Evolutionary conservation across 108 stramenopile species (phyloP).

Genomic region (Stephanodiscus minutulus): DNA sequence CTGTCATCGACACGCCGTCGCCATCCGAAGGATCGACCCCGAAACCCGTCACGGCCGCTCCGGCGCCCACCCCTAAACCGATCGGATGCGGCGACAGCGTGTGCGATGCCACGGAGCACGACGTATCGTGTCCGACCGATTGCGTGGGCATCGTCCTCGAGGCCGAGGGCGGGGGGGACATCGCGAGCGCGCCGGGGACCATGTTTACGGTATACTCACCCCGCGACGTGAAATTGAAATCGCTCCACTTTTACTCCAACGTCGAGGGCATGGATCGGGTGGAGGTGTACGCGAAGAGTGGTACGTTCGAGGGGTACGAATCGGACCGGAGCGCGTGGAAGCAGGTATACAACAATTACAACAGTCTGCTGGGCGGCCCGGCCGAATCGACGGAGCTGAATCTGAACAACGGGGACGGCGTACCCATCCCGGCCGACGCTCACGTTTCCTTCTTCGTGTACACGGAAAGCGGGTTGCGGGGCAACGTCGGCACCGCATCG

Average conservation of each 20-base stretch:
- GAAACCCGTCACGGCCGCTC: no score
- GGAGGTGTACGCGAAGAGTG: neutral
- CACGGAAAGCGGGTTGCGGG: neutral
- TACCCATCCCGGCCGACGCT: neutral
- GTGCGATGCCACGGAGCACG: neutral
- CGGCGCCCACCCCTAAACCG: neutral
- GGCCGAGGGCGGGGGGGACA: neutral
- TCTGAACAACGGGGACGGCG: neutral
- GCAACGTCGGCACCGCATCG: neutral
- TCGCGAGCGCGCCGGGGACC: neutral
- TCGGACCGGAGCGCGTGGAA: neutral
- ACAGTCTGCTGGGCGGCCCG: neutral
- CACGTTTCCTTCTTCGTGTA: neutral
- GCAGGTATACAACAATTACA: neutral
- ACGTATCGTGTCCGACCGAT: neutral
- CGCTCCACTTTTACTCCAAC: neutral
- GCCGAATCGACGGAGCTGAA: neutral
- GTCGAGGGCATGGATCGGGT: neutral
- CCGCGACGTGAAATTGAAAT: neutral
- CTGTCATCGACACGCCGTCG: neutral
- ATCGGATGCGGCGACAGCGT: no score
- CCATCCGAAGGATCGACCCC: no score
- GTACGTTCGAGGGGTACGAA: neutral
- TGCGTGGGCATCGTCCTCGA: neutral
- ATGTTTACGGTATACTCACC: neutral